Base-by-base conservation (phyloP, 495 filamentous ascomycete species). In the Rhypophila decipiens region DNA sequence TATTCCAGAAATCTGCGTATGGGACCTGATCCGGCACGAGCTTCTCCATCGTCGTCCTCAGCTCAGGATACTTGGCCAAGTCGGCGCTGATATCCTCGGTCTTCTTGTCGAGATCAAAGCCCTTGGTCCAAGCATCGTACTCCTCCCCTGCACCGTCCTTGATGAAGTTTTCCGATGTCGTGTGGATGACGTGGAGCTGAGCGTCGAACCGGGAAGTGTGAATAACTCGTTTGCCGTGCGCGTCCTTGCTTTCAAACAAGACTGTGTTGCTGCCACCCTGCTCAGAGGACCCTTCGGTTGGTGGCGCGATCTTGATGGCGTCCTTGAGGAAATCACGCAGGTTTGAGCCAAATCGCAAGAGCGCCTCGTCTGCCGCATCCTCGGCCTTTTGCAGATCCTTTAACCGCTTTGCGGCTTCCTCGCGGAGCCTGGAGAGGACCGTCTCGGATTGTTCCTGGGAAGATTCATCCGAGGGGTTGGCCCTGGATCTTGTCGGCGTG, bases 321-420 rank as follows among this genome's bases (percentile, higher is more conserved):
- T 98, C 93, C 13, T 83, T 79, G 57, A 98, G 72, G 69, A 94
- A 97, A 66, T 91, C 85, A 9, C 89, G 77, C 39, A 98, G 81
- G 61, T 93, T 97, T 42, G 83, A 79, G 20, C 93, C 93, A 60
- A 97, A 99, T 46, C 86, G 89, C 52, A 96, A 67, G 38, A 97
- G 80, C 2, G 95, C 95, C 63, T 96, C 94, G 64, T 98, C 93
- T 17, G 93, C 93, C n/a, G 90, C 90, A 58, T 96, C 90, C 65
- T 98, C 93, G 34, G 91, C 93, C 53, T 84, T 84, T 59, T 97
- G 86, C 24, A 98, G 85, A 56, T 96, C 91, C 58, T 87, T 90
- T 34, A 98, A 73, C 41, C 87, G 80, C 59, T 88, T 87, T 8
- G 85, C 74, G 13, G 93, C 93, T 60, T 95, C 88, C 22, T 75